Evolutionary conservation across 805 yeast genomes (phyloP).

Genomic region (Candida pseudoglaebosa): DNA sequence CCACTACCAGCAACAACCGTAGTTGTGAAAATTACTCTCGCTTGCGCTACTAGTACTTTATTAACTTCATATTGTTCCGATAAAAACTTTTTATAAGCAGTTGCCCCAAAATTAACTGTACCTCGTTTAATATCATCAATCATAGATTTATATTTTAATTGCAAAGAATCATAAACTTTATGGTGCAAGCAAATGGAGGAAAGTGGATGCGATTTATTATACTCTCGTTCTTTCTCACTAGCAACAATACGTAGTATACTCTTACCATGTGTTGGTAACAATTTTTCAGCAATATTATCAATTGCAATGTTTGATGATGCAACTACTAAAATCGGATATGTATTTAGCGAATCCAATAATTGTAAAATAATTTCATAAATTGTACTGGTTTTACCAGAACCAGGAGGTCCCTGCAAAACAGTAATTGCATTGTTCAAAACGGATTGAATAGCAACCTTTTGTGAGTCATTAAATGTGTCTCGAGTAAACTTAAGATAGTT

Average conservation of each 20-base stretch:
- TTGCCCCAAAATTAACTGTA: slow-evolving; percentile 23
- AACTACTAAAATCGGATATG: slow-evolving; percentile 64
- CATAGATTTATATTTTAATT: slow-evolving; percentile 41
- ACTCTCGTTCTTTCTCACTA: slow-evolving; percentile 57
- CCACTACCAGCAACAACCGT: slow-evolving; percentile 71
- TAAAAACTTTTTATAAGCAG: slow-evolving; percentile 44
- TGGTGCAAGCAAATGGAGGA: slow-evolving; percentile 62
- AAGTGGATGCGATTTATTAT: slow-evolving; percentile 52
- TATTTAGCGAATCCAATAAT: slow-evolving; percentile 49
- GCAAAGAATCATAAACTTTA: slow-evolving; percentile 48
- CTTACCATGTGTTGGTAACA: slow-evolving; percentile 46
- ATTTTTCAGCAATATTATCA: slow-evolving; percentile 71
- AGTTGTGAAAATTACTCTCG: slow-evolving; percentile 68
- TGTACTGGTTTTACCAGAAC: slow-evolving; percentile 48
- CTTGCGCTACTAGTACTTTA: slow-evolving; percentile 54
- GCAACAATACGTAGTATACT: slow-evolving; percentile 58
- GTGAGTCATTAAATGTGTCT: slow-evolving; percentile 54
- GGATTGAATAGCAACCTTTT: slow-evolving; percentile 52
- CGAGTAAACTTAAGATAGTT: slow-evolving; percentile 49
- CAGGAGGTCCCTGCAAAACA: slow-evolving; percentile 60
- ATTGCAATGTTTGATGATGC: slow-evolving; percentile 77
- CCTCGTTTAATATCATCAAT: slow-evolving; percentile 38
- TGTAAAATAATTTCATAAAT: slow-evolving; percentile 47
- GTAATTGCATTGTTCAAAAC: slow-evolving; percentile 49
- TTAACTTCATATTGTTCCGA: slow-evolving; percentile 42